A percentile compares a stretch with the other conserved stretches of the same genome.
These are phyloP conservation scores for Camellia sinensis DNA, from an alignment of 148 eudicot species.

Conservation along the genomic window DNA sequence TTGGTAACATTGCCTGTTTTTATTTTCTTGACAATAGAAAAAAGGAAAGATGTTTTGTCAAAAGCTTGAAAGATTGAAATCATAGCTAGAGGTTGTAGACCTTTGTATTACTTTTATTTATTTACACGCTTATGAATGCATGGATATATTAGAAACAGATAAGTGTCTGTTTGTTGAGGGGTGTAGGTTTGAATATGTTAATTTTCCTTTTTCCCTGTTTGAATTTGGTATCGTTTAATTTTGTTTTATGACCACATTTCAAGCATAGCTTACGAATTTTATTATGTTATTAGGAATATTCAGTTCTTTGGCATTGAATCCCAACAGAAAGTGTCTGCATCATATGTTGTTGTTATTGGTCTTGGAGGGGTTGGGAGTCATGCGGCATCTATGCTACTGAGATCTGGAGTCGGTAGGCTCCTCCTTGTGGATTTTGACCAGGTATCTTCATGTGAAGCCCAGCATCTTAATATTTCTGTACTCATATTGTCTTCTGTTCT, in stretches of 20 bases:
- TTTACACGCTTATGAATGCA: background rate
- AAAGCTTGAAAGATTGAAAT: background rate
- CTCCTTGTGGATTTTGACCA: constrained; percentile 97
- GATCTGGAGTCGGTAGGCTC: constrained; percentile 93
- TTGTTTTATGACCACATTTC: background rate
- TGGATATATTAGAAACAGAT: background rate
- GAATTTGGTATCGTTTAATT: background rate
- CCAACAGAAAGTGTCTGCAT: constrained; percentile 68
- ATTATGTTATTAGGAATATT: constrained; percentile 58
- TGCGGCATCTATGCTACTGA: constrained; percentile 95
- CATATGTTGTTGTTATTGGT: constrained; percentile 93
- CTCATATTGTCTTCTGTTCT: background rate
- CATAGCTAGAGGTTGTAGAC: background rate
- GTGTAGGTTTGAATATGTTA: background rate
- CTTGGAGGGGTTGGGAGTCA: constrained; percentile 99
- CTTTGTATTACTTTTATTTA: background rate
- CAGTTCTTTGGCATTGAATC: constrained; percentile 89
- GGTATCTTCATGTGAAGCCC: constrained; percentile 39
- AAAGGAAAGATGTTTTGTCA: too few relatives aligned
- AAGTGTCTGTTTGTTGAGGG: background rate
- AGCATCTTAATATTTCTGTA: background rate
- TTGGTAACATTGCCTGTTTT: too few relatives aligned
- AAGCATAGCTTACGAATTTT: background rate
- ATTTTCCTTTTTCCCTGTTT: background rate
- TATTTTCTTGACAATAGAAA: too few relatives aligned